Conservation (phyloP, 805 yeast species). For the Kodamaea nitidulidarum region DNA sequence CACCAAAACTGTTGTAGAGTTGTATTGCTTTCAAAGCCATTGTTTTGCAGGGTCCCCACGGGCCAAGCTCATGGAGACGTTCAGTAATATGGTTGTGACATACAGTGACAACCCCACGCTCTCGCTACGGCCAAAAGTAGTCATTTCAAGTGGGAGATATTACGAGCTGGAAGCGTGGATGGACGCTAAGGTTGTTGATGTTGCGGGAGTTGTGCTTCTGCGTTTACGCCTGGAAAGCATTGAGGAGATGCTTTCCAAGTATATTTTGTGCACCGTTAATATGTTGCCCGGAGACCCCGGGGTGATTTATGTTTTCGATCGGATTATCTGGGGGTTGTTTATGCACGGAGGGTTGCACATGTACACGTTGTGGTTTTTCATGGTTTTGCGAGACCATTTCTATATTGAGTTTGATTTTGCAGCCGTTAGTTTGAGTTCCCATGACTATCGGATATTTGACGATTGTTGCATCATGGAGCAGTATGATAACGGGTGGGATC, state of each 20-base stretch:
- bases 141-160: constrained; percentile 15
- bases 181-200: constrained; percentile 5
- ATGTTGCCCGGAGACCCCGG: constrained; percentile 37
- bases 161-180: constrained; percentile 18
- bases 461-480: constrained; percentile 11
- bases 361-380: constrained; percentile 41
- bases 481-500: constrained; percentile 17
- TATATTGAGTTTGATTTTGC: constrained; percentile 19
- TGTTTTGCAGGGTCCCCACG: neutral
- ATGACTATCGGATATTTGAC: constrained; percentile 19
- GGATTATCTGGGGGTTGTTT: constrained; percentile 40
- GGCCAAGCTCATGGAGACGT: neutral
- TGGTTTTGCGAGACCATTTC: constrained; percentile 29
- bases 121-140: neutral
- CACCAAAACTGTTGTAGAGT: constrained; percentile 2
- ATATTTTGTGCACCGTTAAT: constrained; percentile 30
- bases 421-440: constrained; percentile 20
- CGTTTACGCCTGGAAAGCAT: constrained; percentile 12
- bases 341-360: constrained; percentile 44
- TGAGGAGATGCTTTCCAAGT: constrained; percentile 36
- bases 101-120: neutral
- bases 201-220: neutral
- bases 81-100: constrained; percentile 3
- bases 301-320: constrained; percentile 27
- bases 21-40: constrained; percentile 5